A percentile compares a stretch with the other conserved stretches of the same genome.
phyloP scores from a whole-genome alignment of 139 green algal genomes.

The Tetratostichococcus sp. region DNA sequence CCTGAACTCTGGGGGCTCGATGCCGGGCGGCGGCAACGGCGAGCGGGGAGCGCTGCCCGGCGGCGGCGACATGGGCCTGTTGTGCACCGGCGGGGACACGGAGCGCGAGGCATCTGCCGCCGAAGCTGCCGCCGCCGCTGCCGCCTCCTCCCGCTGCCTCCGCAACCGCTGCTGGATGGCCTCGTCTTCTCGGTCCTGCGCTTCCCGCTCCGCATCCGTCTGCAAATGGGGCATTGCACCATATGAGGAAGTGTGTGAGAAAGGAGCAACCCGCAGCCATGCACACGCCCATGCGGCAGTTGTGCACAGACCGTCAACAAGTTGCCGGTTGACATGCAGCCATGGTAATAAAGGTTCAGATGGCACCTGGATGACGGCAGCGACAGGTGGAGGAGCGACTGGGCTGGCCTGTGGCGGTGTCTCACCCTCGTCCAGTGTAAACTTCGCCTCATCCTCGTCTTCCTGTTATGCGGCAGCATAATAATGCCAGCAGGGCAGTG shows the following conservation, averaged over 20 bases:
- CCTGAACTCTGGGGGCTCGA: background rate
- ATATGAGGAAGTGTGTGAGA: too few species aligned
- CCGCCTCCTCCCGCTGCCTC: background rate
- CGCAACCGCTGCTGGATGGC: background rate
- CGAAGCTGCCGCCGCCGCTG: too few species aligned
- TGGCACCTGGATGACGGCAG: too few species aligned
- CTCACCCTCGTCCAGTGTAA: background rate
- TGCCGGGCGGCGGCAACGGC: background rate
- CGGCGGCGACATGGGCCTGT: constrained; percentile 7
- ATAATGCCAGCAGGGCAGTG: too few species aligned
- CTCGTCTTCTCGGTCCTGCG: background rate
- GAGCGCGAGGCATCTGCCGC: background rate
- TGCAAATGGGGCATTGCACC: background rate
- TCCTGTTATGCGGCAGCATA: background rate
- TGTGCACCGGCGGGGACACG: background rate
- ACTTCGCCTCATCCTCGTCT: background rate
- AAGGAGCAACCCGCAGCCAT: too few species aligned
- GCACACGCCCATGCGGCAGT: too few species aligned
- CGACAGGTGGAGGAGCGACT: too few species aligned
- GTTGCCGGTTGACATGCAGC: too few species aligned
- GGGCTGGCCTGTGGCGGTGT: too few species aligned
- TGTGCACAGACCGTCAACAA: too few species aligned
- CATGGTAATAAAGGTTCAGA: too few species aligned
- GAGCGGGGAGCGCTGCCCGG: background rate
- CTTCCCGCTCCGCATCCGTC: background rate